Evolutionary conservation across 2,329 filamentous ascomycete species (phyloP).

Genomic region (Daldinia sp.): DNA sequence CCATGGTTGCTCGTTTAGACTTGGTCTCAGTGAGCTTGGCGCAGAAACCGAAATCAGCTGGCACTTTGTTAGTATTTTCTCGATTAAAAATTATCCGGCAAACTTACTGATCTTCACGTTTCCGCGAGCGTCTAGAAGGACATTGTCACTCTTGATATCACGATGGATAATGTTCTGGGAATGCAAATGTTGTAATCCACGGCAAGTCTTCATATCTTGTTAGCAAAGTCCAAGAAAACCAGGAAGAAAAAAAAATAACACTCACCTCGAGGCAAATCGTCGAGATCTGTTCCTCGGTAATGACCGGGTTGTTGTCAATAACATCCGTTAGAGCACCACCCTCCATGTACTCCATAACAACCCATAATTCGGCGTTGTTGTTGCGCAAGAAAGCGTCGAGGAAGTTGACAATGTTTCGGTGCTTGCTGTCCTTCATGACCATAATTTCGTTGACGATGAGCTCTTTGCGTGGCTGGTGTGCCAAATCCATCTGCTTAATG

Average conservation of each 20-base stretch:
- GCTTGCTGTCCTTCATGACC: constrained; percentile 99
- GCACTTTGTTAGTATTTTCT: constrained; percentile 53
- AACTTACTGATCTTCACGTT: constrained; percentile 96
- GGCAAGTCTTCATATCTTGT: constrained; percentile 78
- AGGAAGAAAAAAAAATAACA: constrained; percentile 20
- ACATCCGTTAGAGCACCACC: constrained; percentile 97
- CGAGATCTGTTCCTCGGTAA: constrained; percentile 96
- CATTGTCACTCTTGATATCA: constrained; percentile 99
- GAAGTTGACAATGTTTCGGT: constrained; percentile 99
- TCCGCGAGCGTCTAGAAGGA: constrained; percentile 90
- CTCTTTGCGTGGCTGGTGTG: constrained; percentile 96
- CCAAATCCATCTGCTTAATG: constrained; percentile 99
- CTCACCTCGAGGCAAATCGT: constrained; percentile 95
- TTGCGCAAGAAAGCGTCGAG: constrained; percentile 96
- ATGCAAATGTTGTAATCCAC: constrained; percentile 93
- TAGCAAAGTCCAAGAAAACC: constrained; percentile 31
- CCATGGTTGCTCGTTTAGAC: constrained; percentile 98
- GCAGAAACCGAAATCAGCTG: constrained; percentile 98
- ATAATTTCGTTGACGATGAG: constrained; percentile 99
- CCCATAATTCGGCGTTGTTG: constrained; percentile 96
- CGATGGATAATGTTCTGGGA: constrained; percentile 97
- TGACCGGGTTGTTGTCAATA: constrained; percentile 95
- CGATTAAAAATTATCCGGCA: neutral
- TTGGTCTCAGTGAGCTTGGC: constrained; percentile 98
- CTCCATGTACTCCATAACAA: constrained; percentile 99